A percentile compares a stretch with the other conserved stretches of the same genome.
phyloP scores from a whole-genome alignment of 2,329 filamentous ascomycete species.

The Tolypocladium ovalisporum region DNA sequence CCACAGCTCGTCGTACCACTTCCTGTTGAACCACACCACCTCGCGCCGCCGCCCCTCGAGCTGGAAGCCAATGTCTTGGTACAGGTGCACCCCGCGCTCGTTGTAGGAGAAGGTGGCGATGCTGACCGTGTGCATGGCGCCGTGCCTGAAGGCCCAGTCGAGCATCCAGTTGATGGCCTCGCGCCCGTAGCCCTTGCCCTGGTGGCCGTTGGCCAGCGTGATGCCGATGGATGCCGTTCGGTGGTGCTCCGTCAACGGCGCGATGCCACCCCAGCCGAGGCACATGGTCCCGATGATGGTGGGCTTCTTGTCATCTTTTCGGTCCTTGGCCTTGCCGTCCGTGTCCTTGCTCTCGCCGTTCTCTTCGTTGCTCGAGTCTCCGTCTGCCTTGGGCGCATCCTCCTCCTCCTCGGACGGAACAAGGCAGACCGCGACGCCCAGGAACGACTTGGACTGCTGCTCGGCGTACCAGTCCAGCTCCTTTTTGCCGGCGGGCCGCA shows the following conservation, averaged over 20 bases:
- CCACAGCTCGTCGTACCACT: slow-evolving; percentile 22
- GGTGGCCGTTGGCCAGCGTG: slow-evolving; percentile 20
- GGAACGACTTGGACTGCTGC: slow-evolving; percentile 6
- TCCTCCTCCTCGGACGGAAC: slow-evolving; percentile 1
- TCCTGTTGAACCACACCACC: slow-evolving; percentile 23
- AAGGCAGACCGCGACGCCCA: slow-evolving; percentile 11
- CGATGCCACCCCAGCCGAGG: slow-evolving; percentile 8
- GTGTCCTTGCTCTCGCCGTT: background rate
- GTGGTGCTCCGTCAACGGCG: slow-evolving; percentile 6
- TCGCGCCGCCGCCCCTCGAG: slow-evolving; percentile 27
- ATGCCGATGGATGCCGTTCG: slow-evolving; percentile 20
- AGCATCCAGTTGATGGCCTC: slow-evolving; percentile 35
- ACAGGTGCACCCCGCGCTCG: slow-evolving; percentile 27
- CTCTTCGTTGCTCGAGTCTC: too few relatives aligned
- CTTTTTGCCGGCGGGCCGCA: slow-evolving; percentile 5
- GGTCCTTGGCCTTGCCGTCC: background rate
- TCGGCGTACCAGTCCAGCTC: slow-evolving; percentile 6
- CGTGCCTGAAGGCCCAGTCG: slow-evolving; percentile 32
- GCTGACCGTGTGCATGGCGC: slow-evolving; percentile 30
- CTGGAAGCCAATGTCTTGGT: slow-evolving; percentile 32
- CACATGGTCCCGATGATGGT: slow-evolving; percentile 11
- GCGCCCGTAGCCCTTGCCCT: slow-evolving; percentile 30
- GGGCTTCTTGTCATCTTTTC: slow-evolving; percentile 2
- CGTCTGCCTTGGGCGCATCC: background rate
- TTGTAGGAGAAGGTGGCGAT: slow-evolving; percentile 31